Conservation (phyloP, 805 yeast genomes). For the Sugiyamaella americana region DNA sequence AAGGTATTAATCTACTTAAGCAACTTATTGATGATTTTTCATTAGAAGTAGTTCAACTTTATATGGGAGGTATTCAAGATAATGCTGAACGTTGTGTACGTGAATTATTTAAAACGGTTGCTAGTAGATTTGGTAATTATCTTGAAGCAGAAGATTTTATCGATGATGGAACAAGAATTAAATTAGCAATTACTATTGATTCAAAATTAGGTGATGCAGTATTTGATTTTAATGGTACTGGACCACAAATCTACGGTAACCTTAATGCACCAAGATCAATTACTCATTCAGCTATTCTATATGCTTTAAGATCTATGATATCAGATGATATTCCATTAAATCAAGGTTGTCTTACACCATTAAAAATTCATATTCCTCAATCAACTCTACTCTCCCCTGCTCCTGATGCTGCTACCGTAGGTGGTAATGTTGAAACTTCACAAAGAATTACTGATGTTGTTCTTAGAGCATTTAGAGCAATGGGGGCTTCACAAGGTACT, state of each 20-base stretch:
- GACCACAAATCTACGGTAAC: conserved; percentile 83
- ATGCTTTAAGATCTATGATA: conserved; percentile 79
- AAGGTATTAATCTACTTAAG: conserved; percentile 65
- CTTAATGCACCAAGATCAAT: conserved; percentile 91
- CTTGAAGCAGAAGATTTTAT: conserved; percentile 27
- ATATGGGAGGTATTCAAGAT: conserved; percentile 76
- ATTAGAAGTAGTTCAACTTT: conserved; percentile 51
- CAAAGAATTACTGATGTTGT: conserved; percentile 90
- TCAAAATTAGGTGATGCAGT: conserved; percentile 51
- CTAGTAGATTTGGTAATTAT: conserved; percentile 32
- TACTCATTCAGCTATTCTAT: conserved; percentile 80
- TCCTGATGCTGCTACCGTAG: conserved; percentile 86
- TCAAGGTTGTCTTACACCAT: conserved; percentile 85
- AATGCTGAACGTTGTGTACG: conserved; percentile 74
- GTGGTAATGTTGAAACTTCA: conserved; percentile 91
- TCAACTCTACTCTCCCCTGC: conserved; percentile 67
- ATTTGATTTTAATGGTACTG: conserved; percentile 82
- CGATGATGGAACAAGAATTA: conserved; percentile 33
- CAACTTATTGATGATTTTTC: conserved; percentile 59
- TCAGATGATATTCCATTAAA: conserved; percentile 86
- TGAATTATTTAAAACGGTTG: conserved; percentile 41
- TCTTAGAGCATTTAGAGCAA: conserved; percentile 75
- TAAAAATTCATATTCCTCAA: conserved; percentile 58
- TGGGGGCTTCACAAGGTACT: conserved; percentile 95
- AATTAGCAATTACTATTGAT: conserved; percentile 36